Evolutionary conservation across 176 grass and related monocot species (phyloP).

Genomic region (Bolboschoenus planiculmis): DNA sequence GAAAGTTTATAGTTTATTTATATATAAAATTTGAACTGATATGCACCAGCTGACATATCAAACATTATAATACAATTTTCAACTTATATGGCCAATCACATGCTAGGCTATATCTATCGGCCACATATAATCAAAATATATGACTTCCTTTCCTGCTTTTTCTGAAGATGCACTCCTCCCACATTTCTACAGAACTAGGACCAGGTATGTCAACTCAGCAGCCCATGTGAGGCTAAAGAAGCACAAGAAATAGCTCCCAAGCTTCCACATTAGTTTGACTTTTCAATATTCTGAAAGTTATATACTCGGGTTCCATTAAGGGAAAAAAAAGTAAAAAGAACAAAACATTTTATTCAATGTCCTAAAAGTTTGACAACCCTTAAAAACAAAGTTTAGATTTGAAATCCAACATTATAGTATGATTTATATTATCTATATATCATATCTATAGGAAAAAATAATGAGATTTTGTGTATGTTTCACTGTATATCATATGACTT

Average conservation of each 20-base stretch:
- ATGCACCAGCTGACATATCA: not conserved
- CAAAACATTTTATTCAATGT: not conserved
- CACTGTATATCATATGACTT: no score
- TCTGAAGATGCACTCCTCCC: not conserved
- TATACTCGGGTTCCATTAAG: not conserved
- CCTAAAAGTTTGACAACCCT: not conserved
- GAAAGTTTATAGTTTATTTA: not conserved
- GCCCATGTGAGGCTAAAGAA: not conserved
- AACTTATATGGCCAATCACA: not conserved
- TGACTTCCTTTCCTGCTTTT: not conserved
- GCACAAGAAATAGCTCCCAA: not conserved
- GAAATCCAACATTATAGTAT: no score
- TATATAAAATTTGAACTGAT: not conserved
- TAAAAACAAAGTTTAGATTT: no score
- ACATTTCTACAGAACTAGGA: not conserved
- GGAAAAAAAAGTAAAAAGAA: not conserved
- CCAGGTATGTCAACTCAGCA: not conserved
- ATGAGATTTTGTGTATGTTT: no score
- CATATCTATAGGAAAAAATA: no score
- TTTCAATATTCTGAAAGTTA: not conserved
- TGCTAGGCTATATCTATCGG: not conserved
- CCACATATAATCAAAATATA: not conserved
- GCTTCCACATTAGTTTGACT: not conserved
- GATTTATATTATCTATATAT: no score
- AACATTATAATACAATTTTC: not conserved